Conservation (phyloP, 345 rosid genomes). For the Physaria fendleri region DNA sequence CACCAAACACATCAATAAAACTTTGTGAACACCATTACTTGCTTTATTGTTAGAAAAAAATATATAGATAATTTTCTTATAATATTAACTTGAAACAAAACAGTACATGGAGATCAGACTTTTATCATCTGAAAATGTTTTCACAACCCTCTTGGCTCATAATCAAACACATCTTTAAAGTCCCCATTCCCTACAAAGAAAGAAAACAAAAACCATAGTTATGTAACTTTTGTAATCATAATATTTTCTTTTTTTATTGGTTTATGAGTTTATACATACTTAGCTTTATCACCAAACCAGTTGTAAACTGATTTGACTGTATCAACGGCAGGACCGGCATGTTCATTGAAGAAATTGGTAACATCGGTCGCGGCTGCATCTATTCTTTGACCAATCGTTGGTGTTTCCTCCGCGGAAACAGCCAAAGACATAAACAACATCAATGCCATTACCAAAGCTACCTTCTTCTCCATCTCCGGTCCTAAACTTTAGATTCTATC, state of each 20-base stretch:
- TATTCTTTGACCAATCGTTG: constrained; percentile 26
- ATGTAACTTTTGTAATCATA: neutral
- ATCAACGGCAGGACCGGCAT: constrained; percentile 22
- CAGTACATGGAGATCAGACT: constrained; percentile 15
- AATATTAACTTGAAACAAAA: neutral
- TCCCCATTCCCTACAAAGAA: constrained; percentile 17
- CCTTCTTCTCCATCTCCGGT: constrained; percentile 24
- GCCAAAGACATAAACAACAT: constrained; percentile 14
- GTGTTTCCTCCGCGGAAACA: constrained; percentile 23
- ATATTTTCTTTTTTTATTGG: neutral
- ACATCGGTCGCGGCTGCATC: constrained; percentile 11
- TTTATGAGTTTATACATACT: constrained; percentile 5
- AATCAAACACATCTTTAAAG: neutral
- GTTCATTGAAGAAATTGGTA: constrained; percentile 16
- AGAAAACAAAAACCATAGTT: neutral
- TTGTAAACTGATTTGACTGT: constrained; percentile 16
- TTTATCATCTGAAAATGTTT: neutral
- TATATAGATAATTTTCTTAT: neutral
- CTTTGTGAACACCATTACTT: no score
- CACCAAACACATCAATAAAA: no score
- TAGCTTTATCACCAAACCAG: constrained; percentile 21
- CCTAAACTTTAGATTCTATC: neutral
- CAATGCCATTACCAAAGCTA: constrained; percentile 24
- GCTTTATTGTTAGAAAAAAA: neutral
- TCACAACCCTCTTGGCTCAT: neutral